phyloP scores from a whole-genome alignment of 306 rosid genomes.

The Luffa acutangula region DNA sequence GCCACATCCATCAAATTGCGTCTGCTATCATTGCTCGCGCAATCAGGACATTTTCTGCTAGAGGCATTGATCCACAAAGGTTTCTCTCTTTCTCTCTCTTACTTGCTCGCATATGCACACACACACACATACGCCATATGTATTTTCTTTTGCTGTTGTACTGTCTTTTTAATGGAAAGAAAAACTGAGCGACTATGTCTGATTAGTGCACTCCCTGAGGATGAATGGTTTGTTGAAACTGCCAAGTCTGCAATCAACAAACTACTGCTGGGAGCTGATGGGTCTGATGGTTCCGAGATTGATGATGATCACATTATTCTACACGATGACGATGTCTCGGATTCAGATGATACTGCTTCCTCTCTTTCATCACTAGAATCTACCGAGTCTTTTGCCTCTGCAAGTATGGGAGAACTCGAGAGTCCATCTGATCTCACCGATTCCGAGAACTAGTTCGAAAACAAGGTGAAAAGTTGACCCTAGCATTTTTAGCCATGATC shows the following conservation, averaged over 20 bases:
- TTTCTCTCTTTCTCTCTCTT: conserved; percentile 17
- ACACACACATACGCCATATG: background rate
- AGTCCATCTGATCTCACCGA: conserved; percentile 67
- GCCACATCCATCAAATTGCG: conserved; percentile 79
- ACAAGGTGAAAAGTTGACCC: background rate
- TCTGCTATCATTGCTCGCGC: conserved; percentile 91
- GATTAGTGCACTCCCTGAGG: conserved; percentile 76
- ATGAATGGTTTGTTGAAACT: conserved; percentile 91
- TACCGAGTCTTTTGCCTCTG: conserved; percentile 80
- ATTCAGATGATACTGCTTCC: conserved; percentile 60
- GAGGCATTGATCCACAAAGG: conserved; percentile 81
- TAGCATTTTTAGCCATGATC: background rate
- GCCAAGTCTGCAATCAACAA: conserved; percentile 78
- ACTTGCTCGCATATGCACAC: background rate
- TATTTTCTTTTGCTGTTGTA: background rate
- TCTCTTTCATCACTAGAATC: conserved; percentile 66
- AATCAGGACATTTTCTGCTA: conserved; percentile 72
- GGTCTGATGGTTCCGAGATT: conserved; percentile 59
- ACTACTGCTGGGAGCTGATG: conserved; percentile 61
- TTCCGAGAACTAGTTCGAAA: background rate
- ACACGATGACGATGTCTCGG: conserved; percentile 41
- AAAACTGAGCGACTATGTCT: conserved; percentile 4
- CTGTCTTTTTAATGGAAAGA: background rate
- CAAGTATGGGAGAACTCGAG: conserved; percentile 91
- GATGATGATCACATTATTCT: conserved; percentile 65